Base-by-base conservation (phyloP, 805 yeast species). In the Kodamaea kaohsiungensis region DNA sequence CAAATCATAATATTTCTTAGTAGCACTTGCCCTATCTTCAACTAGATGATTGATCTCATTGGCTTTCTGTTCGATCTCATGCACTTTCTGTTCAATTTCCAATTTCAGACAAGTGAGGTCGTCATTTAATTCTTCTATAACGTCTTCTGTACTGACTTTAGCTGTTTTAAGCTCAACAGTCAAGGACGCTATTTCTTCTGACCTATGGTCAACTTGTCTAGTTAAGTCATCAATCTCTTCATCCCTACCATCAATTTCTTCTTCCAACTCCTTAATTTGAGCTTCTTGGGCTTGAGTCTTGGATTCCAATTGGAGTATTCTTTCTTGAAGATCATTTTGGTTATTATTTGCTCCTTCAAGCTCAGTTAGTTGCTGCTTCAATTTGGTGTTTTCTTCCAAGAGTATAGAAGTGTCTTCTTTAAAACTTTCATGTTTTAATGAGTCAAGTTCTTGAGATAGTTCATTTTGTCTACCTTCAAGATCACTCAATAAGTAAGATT, bases 1-100 rank as follows among this genome's bases (percentile, higher is more conserved):
- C 45, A 54, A 54, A 54, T 51, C 57, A 45, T 18, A 27, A 19
- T 48, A 46, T 33, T 54, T 43, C 10, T 16, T 37, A 15, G 42
- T 19, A 25, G 38, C 17, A 35, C 12, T 19, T 6, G 17, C 51
- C 43, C 46, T 53, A 22, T 47, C 33, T 40, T 48, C 45, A 15
- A 25, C 48, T 17, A 51, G 30, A 10, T 48, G 27, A 1, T 46
- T n/a, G 3, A 51, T 51, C 30, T 51, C 50, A 10, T 48, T 40
- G 13, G 33, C 52, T 40, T 27, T 51, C 4, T 16, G 17, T 12
- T 42, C 15, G 7, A 54, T 13, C 15, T 54, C 54, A n/a, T n/a
- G n/a, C n/a, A n/a, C n/a, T n/a, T n/a, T n/a, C 4, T 16, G 17
- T 12, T 42, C 15, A 7, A 54, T 13, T 19, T 54, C 54, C 1